Conservation (phyloP, 768 basidiomycete genomes). For the Boletus reticuloceps region DNA sequence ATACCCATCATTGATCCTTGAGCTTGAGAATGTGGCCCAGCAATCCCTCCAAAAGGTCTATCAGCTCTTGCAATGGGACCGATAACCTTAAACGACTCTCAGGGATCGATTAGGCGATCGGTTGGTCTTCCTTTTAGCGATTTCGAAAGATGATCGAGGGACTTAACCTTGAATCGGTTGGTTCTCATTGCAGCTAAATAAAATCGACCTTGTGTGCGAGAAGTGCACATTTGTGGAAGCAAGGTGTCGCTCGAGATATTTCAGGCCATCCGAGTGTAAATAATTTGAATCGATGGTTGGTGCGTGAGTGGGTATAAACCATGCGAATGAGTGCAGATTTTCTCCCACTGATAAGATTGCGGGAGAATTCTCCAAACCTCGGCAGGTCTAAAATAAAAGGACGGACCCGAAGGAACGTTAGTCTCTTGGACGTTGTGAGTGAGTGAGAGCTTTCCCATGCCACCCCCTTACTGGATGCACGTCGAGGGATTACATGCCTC, state of each 20-base stretch:
- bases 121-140: neutral
- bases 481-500: neutral
- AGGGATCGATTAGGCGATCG: neutral
- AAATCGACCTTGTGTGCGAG: neutral
- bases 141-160: neutral
- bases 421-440: neutral
- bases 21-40: constrained; percentile 1
- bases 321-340: neutral
- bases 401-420: neutral
- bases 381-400: neutral
- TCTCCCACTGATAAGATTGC: constrained; percentile 7
- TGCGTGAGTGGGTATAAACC: neutral
- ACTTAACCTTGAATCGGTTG: neutral
- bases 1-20: neutral
- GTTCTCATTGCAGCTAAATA: constrained; percentile 6
- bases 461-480: neutral
- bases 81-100: constrained; percentile 3
- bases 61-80: neutral
- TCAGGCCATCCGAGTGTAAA: no score
- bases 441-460: constrained; percentile 7
- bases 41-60: neutral
- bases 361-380: neutral
- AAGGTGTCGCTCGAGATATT: no score
- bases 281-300: no score
- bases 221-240: no score